Percentiles rank a stretch among this genome's conserved stretches.
Evolutionary conservation across 805 yeast genomes (phyloP).

Genomic region (Candida gorgasii): DNA sequence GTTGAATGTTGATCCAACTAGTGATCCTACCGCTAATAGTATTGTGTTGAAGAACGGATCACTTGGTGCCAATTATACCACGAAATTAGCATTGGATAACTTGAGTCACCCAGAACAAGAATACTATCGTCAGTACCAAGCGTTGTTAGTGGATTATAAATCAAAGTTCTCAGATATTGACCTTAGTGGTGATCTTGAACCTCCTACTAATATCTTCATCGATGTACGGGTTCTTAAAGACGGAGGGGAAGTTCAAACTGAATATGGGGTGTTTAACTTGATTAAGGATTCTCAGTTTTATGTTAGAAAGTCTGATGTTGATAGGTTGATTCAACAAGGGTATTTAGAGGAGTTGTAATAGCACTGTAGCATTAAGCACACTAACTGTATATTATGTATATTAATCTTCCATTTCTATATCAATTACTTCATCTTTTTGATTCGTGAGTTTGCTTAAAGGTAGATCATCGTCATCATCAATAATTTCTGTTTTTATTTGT

Average conservation of each 20-base stretch:
- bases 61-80: constrained; percentile 24
- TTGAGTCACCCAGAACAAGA: constrained; percentile 79
- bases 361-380: no score
- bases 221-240: constrained; percentile 92
- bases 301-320: constrained; percentile 93
- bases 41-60: constrained; percentile 8
- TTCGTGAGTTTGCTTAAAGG: neutral
- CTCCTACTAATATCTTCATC: constrained; percentile 88
- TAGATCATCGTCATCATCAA: constrained; percentile 1
- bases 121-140: constrained; percentile 69
- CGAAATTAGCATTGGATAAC: constrained; percentile 42
- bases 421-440: constrained; percentile 10
- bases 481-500: neutral
- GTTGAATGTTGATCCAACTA: constrained; percentile 57
- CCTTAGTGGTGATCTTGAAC: constrained; percentile 82
- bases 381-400: constrained; percentile 1
- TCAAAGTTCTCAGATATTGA: constrained; percentile 82
- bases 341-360: constrained; percentile 69
- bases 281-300: constrained; percentile 93
- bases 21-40: constrained; percentile 11
- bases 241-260: constrained; percentile 97
- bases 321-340: constrained; percentile 90
- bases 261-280: constrained; percentile 91
- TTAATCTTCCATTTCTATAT: constrained; percentile 8
- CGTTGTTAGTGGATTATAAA: constrained; percentile 71